Conservation (phyloP, 1,284 basidiomycete genomes). For the Coniophora puteana region DNA sequence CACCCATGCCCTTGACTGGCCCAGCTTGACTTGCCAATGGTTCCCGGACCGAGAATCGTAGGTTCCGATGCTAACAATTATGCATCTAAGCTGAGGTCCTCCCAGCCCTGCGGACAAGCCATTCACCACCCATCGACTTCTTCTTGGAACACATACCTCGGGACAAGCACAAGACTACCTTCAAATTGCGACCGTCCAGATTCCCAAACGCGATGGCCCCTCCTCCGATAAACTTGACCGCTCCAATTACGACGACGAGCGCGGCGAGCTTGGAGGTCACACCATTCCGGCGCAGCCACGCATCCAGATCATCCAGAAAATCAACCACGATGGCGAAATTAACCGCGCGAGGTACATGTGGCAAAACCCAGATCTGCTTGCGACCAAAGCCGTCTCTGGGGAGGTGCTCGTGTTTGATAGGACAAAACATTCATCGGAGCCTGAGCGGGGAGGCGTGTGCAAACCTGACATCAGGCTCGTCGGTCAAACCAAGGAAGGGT, state of each 20-base stretch:
- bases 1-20: slow-evolving; percentile 98
- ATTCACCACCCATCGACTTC: slow-evolving; percentile 89
- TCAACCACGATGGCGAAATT: slow-evolving; percentile 96
- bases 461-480: slow-evolving; percentile 89
- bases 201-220: slow-evolving; percentile 75
- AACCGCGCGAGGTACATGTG: slow-evolving; percentile 99
- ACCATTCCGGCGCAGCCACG: slow-evolving; percentile 74
- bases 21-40: slow-evolving; percentile 97
- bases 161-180: slow-evolving; percentile 94
- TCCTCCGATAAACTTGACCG: slow-evolving; percentile 74
- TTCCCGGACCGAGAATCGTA: slow-evolving; percentile 95
- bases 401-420: slow-evolving; percentile 95
- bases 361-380: slow-evolving; percentile 96
- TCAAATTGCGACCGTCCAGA: slow-evolving; percentile 92
- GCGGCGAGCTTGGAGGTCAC: slow-evolving; percentile 87
- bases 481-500: slow-evolving; percentile 95
- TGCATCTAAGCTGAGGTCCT: slow-evolving; percentile 2
- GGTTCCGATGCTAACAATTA: slow-evolving; percentile 26
- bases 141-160: slow-evolving; percentile 97
- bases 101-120: slow-evolving; percentile 81
- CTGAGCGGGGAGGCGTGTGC: slow-evolving; percentile 79
- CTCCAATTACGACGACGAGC: slow-evolving; percentile 89
- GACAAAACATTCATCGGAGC: slow-evolving; percentile 94
- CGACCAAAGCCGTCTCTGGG: slow-evolving; percentile 89
- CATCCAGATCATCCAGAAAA: slow-evolving; percentile 89